Base-by-base conservation (phyloP, 371 early-diverging fungal species). In the Caulochytrium protostelioides region DNA sequence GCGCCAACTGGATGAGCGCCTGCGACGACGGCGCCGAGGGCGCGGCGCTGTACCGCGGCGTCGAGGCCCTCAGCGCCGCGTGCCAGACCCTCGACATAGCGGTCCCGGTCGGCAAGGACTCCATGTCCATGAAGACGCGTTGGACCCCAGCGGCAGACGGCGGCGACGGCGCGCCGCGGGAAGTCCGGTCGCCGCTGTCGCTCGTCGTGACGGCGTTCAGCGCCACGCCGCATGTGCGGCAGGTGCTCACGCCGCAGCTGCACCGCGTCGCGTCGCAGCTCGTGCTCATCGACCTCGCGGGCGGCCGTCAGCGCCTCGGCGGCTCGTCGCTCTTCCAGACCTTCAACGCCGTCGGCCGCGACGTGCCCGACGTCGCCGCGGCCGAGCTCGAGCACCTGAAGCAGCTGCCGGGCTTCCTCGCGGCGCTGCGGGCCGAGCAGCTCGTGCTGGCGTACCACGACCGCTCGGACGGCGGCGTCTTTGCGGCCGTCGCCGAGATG, bases 1-100 rank as follows among this genome's bases (percentile, higher is more conserved):
- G 79, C 22, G 91, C 91, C 37, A 94, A 94, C 62, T 94, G 92
- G 95, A 94, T 94, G 95, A 72, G 79, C 31, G 82, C 91, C 12
- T 83, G 89, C 17, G 66, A 70, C 28, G 79, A 84, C 42, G 52
- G 59, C 3, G 92, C 90, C 43, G 92, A 94, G 56, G 95, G 91
- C 20, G 67, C 83, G 22, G 74, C 76, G 33, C 55, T 94, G 22
- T 94, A 91, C 46, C 77, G 74, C 33, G 95, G 86, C 22, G 95
- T 90, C 4, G 59, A 79, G 41, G 86, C 92, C 16, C 65, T 94
- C 38, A 89, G 92, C 37, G 86, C 82, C 30, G 61, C 91, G 30
- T 91, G 95, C 54, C 89, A 85, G 22, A 62, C 62, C 22, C 65
- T 94, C 13, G 87, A 85, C 22, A 70, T 94, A 49, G 74, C 82